Percentiles rank a stretch among this genome's conserved stretches.
Evolutionary conservation across 768 basidiomycete genomes (phyloP).

Genomic region (Suillus ampliporus): DNA sequence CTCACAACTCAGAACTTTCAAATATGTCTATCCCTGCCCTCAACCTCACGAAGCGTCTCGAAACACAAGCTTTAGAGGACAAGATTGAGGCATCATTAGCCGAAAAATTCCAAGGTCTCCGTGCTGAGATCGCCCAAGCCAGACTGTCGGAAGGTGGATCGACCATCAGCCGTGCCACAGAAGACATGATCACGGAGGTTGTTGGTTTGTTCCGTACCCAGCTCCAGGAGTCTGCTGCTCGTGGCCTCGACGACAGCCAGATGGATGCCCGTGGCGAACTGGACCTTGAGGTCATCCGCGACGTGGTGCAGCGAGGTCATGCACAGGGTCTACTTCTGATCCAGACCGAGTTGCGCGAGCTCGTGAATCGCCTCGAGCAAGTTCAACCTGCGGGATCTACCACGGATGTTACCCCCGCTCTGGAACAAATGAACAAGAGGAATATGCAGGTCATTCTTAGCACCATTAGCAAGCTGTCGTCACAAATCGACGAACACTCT

Average conservation of each 20-base stretch:
- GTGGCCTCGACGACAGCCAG: slow-evolving; percentile 63
- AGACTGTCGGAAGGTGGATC: slow-evolving; percentile 29
- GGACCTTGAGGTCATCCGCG: slow-evolving; percentile 78
- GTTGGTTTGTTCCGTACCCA: slow-evolving; percentile 71
- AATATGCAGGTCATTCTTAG: slow-evolving; percentile 65
- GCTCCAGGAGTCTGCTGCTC: slow-evolving; percentile 63
- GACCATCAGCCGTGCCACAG: slow-evolving; percentile 51
- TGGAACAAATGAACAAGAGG: slow-evolving; percentile 64
- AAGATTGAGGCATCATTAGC: slow-evolving; percentile 69
- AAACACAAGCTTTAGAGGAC: slow-evolving; percentile 64
- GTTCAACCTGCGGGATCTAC: slow-evolving; percentile 23
- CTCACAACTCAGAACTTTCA: slow-evolving; percentile 50
- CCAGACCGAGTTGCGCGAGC: slow-evolving; percentile 61
- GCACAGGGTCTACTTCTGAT: slow-evolving; percentile 61
- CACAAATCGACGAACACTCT: slow-evolving; percentile 33
- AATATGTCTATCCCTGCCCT: slow-evolving; percentile 49
- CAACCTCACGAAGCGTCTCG: slow-evolving; percentile 61
- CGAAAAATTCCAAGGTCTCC: slow-evolving; percentile 64
- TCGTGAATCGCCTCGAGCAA: slow-evolving; percentile 51
- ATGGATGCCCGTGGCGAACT: slow-evolving; percentile 78
- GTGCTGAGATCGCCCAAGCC: slow-evolving; percentile 43
- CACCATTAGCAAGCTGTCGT: slow-evolving; percentile 55
- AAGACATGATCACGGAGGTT: slow-evolving; percentile 69
- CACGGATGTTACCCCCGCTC: slow-evolving; percentile 45
- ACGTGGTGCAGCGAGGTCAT: slow-evolving; percentile 70